Percentiles rank a stretch among this genome's conserved stretches.
phyloP scores from a whole-genome alignment of 257 asterid species.

The Solanum gandarillasii region DNA sequence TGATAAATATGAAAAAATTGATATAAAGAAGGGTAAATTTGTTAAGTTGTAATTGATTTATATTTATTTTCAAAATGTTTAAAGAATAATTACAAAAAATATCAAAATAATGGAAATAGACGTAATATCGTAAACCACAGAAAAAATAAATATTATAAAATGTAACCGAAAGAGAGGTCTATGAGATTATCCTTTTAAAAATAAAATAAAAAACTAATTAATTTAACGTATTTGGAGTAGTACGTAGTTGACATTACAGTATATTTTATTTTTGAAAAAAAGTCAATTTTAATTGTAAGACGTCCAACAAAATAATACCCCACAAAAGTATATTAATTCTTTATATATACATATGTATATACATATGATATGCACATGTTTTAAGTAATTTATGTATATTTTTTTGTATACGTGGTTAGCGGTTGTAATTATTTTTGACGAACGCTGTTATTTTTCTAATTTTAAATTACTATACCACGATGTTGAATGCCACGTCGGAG shows the following conservation, averaged over 20 bases:
- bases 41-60: too few relatives aligned
- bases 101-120: too few relatives aligned
- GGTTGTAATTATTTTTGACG: background rate
- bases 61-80: too few relatives aligned
- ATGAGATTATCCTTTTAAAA: background rate
- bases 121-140: too few relatives aligned
- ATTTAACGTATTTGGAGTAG: background rate
- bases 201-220: too few relatives aligned
- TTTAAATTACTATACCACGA: too few relatives aligned
- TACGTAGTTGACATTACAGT: background rate
- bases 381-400: background rate
- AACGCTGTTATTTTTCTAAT: too few relatives aligned
- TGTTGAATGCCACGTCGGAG: background rate
- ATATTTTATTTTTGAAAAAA: background rate
- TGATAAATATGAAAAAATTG: too few relatives aligned
- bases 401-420: background rate
- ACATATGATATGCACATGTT: background rate
- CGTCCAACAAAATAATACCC: background rate
- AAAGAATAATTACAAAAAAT: too few relatives aligned
- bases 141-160: too few relatives aligned
- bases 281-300: background rate
- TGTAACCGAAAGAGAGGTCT: too few relatives aligned
- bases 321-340: background rate
- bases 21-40: too few relatives aligned
- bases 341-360: background rate